A percentile compares a stretch with the other conserved stretches of the same genome.
Evolutionary conservation across 306 rosid species (phyloP).

Genomic region (Corylus americana): DNA sequence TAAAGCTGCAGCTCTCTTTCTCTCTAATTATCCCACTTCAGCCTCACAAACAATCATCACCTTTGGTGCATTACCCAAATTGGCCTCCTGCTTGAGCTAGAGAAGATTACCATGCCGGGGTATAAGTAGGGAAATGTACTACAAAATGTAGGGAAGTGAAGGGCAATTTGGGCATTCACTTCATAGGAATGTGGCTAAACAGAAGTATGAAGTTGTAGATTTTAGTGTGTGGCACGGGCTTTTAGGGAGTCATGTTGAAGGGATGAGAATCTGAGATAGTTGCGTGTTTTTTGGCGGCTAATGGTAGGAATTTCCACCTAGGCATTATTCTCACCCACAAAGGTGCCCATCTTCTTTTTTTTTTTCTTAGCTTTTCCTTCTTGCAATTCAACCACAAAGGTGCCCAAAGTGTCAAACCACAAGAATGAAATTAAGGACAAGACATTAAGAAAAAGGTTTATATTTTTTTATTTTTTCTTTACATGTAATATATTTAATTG

Average conservation of each 20-base stretch:
- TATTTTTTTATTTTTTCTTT: too few species aligned
- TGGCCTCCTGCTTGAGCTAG: slow-evolving; percentile 20
- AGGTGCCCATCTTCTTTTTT: slow-evolving; percentile 16
- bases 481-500: too few species aligned
- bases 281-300: slow-evolving; percentile 54
- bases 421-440: not conserved
- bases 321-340: slow-evolving; percentile 52
- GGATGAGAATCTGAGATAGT: slow-evolving; percentile 53
- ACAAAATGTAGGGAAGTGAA: slow-evolving; percentile 18
- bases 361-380: not conserved
- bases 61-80: slow-evolving; percentile 42
- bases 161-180: slow-evolving; percentile 40
- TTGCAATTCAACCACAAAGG: not conserved
- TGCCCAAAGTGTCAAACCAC: not conserved
- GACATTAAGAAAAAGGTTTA: not conserved
- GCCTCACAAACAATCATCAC: slow-evolving; percentile 27
- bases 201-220: slow-evolving; percentile 27
- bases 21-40: slow-evolving; percentile 7
- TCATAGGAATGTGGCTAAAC: slow-evolving; percentile 32
- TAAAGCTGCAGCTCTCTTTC: slow-evolving; percentile 35
- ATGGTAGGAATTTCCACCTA: slow-evolving; percentile 33
- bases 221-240: slow-evolving; percentile 59
- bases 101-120: not conserved
- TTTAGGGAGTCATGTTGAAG: slow-evolving; percentile 32
- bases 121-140: slow-evolving; percentile 21